Evolutionary conservation across 768 basidiomycete genomes (phyloP).

Genomic region (Leucosporidium scottii): DNA sequence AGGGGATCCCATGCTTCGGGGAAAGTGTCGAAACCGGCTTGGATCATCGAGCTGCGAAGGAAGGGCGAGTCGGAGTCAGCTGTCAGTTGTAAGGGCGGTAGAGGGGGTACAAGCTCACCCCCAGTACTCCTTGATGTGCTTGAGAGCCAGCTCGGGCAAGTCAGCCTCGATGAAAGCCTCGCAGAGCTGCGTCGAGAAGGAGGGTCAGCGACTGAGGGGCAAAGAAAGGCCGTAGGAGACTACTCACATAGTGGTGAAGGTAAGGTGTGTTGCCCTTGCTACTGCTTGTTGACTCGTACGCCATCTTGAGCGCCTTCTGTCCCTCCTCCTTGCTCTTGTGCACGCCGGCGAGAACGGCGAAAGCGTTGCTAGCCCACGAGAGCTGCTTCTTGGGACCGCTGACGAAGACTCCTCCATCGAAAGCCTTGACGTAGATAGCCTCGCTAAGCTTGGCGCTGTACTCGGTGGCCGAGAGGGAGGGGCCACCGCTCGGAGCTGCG

Average conservation of each 20-base stretch:
- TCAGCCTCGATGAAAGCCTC: conserved; percentile 37
- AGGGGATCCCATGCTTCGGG: too few species aligned
- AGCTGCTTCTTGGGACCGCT: conserved; percentile 29
- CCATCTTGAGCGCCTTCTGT: conserved; percentile 4
- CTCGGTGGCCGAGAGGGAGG: not conserved
- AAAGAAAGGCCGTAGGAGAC: too few species aligned
- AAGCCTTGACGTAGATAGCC: conserved; percentile 23
- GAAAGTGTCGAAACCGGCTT: too few species aligned
- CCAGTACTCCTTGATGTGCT: conserved; percentile 37
- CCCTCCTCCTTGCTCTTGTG: conserved; percentile 20
- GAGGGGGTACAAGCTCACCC: not conserved
- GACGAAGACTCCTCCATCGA: conserved; percentile 26
- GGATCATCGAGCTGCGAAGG: too few species aligned
- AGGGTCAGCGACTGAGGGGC: too few species aligned
- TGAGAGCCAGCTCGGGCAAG: conserved; percentile 27
- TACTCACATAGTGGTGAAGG: too few species aligned
- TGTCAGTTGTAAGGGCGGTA: too few species aligned
- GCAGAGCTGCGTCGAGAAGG: conserved; percentile 14
- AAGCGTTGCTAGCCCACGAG: conserved; percentile 36
- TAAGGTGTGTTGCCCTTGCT: too few species aligned
- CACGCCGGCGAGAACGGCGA: conserved; percentile 35
- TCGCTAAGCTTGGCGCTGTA: conserved; percentile 16
- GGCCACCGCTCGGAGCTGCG: not conserved
- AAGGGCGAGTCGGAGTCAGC: too few species aligned
- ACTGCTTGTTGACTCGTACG: too few species aligned